phyloP scores from a whole-genome alignment of 768 basidiomycete species.

The Boletus vermiculosoides region DNA sequence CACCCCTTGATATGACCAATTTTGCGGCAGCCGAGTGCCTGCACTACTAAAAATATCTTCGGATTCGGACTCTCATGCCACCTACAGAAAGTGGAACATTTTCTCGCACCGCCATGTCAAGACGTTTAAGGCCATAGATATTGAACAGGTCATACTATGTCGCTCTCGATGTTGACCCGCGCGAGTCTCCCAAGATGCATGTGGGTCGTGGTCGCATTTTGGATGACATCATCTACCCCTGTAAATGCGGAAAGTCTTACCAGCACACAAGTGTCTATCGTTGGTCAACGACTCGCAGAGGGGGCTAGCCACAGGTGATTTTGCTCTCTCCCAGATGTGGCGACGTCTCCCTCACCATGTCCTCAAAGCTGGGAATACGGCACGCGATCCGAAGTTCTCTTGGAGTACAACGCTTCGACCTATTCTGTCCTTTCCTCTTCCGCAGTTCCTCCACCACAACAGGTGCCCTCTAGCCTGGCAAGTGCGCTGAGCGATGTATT shows the following conservation, averaged over 20 bases:
- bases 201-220: background rate
- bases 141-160: background rate
- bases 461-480: constrained; percentile 18
- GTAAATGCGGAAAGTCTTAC: constrained; percentile 36
- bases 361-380: constrained; percentile 52
- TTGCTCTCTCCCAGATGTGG: background rate
- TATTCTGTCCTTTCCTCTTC: constrained; percentile 45
- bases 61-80: background rate
- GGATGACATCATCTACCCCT: constrained; percentile 2
- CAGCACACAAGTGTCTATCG: constrained; percentile 34
- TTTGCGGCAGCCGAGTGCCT: too few species aligned
- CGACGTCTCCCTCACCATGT: background rate
- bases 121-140: too few species aligned
- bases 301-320: constrained; percentile 43
- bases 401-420: constrained; percentile 45
- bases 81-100: background rate
- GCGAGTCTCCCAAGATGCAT: background rate
- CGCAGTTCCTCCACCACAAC: constrained; percentile 28
- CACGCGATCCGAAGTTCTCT: constrained; percentile 47
- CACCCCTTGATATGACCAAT: too few species aligned
- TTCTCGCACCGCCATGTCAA: too few species aligned
- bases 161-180: constrained; percentile 1
- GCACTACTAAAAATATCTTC: background rate
- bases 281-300: constrained; percentile 38
- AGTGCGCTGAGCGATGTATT: constrained; percentile 53